Base-by-base conservation (phyloP, 2,329 filamentous ascomycete genomes). In the Beauveria brongniartii region DNA sequence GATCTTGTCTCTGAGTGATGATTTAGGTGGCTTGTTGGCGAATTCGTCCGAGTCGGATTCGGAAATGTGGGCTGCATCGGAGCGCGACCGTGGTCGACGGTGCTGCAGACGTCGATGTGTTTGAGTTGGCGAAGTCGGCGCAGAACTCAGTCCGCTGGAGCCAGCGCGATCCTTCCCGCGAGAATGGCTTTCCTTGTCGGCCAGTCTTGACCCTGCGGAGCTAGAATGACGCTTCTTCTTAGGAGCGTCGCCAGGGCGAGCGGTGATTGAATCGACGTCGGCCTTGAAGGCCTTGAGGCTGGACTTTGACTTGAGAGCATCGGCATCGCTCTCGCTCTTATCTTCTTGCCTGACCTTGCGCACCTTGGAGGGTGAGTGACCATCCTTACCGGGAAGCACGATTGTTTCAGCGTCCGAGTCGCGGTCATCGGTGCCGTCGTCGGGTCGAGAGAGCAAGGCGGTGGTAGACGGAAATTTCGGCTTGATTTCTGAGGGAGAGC, bases 331-430 rank as follows among this genome's bases (percentile, higher is more conserved):
- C 61, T 85, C 84, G 66, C 80, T 83, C 67, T 78, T 81, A 68
- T 86, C 83, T 69, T 88, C 86, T 65, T 87, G 83, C 70, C 86
- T 87, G 52, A 83, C 77, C 72, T 87, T 87, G 62, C 83, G 80
- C 62, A 78, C 77, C 71, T 87, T 87, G 62, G 83, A 82, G 0
- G 84, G 84, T 26, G 84, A 87, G 67, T 84, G 77, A 44, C 83
- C 83, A 69, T 87, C 82, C 69, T 87, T 88, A 30, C 83, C 84
- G 12, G 84, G 80, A 40, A 89, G 72, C 41, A 90, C 86, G 64
- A 89, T 87, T 16, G 87, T 90, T 74, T 90, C 87, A 54, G 87
- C 86, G 69, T 90, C 87, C 1, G 87, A 90, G 67, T 87, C 85
- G 68, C 80, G 84, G 62, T 86, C 85, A 62, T 75, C 75, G 24